phyloP scores from a whole-genome alignment of 495 filamentous ascomycete genomes.

The Aspergillus cavernicola region DNA sequence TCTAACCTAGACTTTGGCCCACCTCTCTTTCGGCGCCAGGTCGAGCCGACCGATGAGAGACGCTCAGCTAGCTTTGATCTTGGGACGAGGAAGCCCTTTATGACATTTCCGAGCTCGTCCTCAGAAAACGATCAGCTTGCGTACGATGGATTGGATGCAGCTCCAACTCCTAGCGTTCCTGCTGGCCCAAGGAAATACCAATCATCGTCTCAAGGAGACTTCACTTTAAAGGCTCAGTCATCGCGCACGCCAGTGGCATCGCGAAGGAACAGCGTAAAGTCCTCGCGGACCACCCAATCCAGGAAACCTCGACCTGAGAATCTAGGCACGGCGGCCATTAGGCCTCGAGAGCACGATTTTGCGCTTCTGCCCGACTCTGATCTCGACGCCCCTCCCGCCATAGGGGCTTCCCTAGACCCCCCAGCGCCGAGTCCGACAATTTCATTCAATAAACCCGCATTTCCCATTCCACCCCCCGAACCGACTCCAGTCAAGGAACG shows the following conservation, averaged over 20 bases:
- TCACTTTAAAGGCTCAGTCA: slow-evolving; percentile 42
- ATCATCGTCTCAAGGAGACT: slow-evolving; percentile 21
- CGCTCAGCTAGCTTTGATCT: slow-evolving; percentile 80
- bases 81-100: slow-evolving; percentile 38
- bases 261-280: slow-evolving; percentile 60
- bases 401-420: slow-evolving; percentile 33
- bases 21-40: slow-evolving; percentile 43
- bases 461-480: slow-evolving; percentile 28
- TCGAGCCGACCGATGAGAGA: slow-evolving; percentile 52
- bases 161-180: slow-evolving; percentile 83
- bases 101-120: slow-evolving; percentile 24
- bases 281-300: slow-evolving; percentile 48
- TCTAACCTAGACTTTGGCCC: slow-evolving; percentile 64
- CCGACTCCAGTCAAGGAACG: slow-evolving; percentile 55
- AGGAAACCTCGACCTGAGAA: slow-evolving; percentile 37
- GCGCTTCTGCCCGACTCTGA: slow-evolving; percentile 25
- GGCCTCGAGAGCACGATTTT: slow-evolving; percentile 27
- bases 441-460: slow-evolving; percentile 46
- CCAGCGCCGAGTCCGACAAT: slow-evolving; percentile 53
- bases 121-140: slow-evolving; percentile 24
- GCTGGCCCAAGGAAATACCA: slow-evolving; percentile 62
- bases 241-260: slow-evolving; percentile 41
- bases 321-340: slow-evolving; percentile 35
- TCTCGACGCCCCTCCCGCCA: slow-evolving; percentile 30
- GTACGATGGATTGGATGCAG: slow-evolving; percentile 69